Evolutionary conservation across 129 eudicot genomes (phyloP).

Genomic region (Tanacetum coccineum): DNA sequence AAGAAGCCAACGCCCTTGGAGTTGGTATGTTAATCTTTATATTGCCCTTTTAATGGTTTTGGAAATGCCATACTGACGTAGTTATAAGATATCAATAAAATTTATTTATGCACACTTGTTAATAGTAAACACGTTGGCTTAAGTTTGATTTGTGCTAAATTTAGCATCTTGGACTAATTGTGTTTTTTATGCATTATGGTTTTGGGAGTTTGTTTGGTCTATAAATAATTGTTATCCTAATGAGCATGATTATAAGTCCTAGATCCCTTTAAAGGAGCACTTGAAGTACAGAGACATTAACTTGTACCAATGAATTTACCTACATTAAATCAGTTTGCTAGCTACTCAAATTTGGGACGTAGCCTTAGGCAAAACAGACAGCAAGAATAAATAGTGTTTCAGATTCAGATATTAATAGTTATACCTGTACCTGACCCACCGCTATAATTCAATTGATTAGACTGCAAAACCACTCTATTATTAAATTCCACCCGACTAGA

Average conservation of each 20-base stretch:
- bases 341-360: background rate
- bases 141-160: background rate
- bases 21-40: constrained; percentile 50
- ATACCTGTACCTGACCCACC: too few species aligned
- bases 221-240: background rate
- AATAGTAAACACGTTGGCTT: background rate
- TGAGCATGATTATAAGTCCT: background rate
- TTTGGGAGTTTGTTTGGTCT: background rate
- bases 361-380: background rate
- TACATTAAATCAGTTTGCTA: background rate
- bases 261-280: background rate
- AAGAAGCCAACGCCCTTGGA: constrained; percentile 71
- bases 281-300: background rate
- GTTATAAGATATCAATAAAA: background rate
- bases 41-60: background rate
- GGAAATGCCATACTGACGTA: background rate
- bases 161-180: background rate
- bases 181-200: background rate
- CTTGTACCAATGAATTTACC: background rate
- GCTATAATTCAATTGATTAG: too few species aligned
- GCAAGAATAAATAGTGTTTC: background rate
- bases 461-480: too few species aligned
- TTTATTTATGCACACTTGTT: constrained; percentile 7
- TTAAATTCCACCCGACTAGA: too few species aligned
- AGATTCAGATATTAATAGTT: background rate